Evolutionary conservation across 352 stramenopile genomes (phyloP).

Genomic region (Pythium grandisporangium): DNA sequence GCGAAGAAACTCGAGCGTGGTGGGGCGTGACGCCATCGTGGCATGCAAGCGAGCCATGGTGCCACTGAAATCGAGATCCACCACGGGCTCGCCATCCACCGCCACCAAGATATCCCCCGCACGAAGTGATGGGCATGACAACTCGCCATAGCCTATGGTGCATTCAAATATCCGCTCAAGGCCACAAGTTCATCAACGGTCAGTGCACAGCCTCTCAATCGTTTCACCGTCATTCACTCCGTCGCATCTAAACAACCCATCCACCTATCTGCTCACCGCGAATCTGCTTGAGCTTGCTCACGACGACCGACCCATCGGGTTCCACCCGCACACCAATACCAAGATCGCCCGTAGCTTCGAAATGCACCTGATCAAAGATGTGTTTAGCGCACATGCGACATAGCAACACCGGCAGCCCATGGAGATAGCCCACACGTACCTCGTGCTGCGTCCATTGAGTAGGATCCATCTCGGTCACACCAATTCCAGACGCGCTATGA

Average conservation of each 20-base stretch:
- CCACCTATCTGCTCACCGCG: constrained; percentile 2
- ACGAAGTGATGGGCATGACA: constrained; percentile 15
- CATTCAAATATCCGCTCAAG: background rate
- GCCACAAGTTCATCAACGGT: no score
- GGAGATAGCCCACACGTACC: background rate
- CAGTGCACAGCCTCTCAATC: no score
- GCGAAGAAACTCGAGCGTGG: constrained; percentile 18
- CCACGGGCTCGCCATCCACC: constrained; percentile 11
- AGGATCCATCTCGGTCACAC: background rate
- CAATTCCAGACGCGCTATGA: no score
- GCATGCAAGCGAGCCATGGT: constrained; percentile 18
- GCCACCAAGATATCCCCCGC: constrained; percentile 24
- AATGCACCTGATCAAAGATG: constrained; percentile 11
- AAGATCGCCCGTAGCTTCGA: constrained; percentile 15
- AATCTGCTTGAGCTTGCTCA: constrained; percentile 15
- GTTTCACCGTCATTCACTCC: no score
- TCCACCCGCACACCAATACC: constrained; percentile 21
- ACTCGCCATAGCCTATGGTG: constrained; percentile 17
- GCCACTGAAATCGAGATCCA: constrained; percentile 11
- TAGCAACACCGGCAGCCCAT: background rate
- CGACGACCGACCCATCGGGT: constrained; percentile 16
- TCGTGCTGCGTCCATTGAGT: constrained; percentile 4
- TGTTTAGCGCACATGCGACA: background rate
- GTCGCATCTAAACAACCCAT: background rate
- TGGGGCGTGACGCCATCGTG: constrained; percentile 9